A percentile compares a stretch with the other conserved stretches of the same genome.
Evolutionary conservation across 2,329 filamentous ascomycete genomes (phyloP).

Genomic region (Diaporthe ampelina): DNA sequence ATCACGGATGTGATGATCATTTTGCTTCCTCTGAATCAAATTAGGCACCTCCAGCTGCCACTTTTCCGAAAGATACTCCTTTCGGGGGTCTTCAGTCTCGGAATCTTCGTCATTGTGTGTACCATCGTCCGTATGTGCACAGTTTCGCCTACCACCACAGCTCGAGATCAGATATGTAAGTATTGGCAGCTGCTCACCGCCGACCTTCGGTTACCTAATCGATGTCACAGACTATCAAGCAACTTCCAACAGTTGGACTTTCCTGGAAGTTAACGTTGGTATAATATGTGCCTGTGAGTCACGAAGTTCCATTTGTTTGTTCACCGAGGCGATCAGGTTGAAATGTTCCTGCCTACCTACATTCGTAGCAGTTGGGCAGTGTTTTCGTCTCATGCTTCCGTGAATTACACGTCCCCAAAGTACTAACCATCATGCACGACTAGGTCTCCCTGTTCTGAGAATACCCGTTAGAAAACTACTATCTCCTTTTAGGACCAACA

Average conservation of each 20-base stretch:
- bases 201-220: neutral
- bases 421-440: neutral
- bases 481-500: neutral
- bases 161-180: constrained; percentile 24
- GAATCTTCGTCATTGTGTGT: constrained; percentile 10
- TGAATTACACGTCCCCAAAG: neutral
- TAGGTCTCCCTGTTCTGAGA: constrained; percentile 10
- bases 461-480: constrained; percentile 5
- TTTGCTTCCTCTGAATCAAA: constrained; percentile 41
- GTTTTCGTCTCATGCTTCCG: neutral
- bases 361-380: too few species aligned
- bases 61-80: constrained; percentile 9
- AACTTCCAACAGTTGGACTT: constrained; percentile 43
- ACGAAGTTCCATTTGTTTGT: neutral
- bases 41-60: constrained; percentile 40
- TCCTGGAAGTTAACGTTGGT: constrained; percentile 41
- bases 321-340: neutral
- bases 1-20: constrained; percentile 42
- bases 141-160: constrained; percentile 1
- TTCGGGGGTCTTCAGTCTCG: constrained; percentile 12
- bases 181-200: too few species aligned
- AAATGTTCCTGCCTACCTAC: neutral
- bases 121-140: constrained; percentile 13
- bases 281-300: constrained; percentile 43
- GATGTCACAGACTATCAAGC: constrained; percentile 41